Percentiles rank a stretch among this genome's conserved stretches.
Evolutionary conservation across 1,284 basidiomycete genomes (phyloP).

Genomic region (Xerocomus amazonicus): DNA sequence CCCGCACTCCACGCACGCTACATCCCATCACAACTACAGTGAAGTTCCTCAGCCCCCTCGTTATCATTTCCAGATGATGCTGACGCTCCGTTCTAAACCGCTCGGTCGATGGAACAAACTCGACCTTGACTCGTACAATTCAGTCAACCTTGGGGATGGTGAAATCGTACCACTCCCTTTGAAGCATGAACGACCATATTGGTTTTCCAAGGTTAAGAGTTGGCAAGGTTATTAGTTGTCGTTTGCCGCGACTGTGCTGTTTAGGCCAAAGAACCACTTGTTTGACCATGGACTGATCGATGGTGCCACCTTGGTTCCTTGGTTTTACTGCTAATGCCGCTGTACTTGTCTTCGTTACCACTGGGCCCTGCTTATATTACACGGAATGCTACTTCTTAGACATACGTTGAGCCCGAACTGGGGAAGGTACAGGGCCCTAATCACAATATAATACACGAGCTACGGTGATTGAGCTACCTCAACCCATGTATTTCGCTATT

Average conservation of each 20-base stretch:
- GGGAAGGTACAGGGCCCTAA: not conserved
- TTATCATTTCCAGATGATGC: conserved; percentile 85
- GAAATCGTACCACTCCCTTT: conserved; percentile 70
- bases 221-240: conserved; percentile 32
- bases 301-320: not conserved
- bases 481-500: conserved; percentile 28
- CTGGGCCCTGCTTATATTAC: too few species aligned
- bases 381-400: too few species aligned
- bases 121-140: conserved; percentile 72
- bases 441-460: conserved; percentile 29
- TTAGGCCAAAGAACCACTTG: not conserved
- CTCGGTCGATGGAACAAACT: conserved; percentile 88
- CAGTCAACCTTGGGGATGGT: conserved; percentile 70
- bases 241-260: not conserved
- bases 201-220: conserved; percentile 85
- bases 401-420: too few species aligned
- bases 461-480: conserved; percentile 20
- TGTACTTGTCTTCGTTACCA: not conserved
- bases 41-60: conserved; percentile 32
- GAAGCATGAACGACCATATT: conserved; percentile 85
- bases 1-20: conserved; percentile 20
- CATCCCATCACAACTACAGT: conserved; percentile 15
- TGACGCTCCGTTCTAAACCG: conserved; percentile 74
- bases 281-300: not conserved
- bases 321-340: not conserved